Evolutionary conservation across 2,329 filamentous ascomycete species (phyloP), one percentile per base, ranked within the genome.

Genomic region (Colletotrichum agaves): DNA sequence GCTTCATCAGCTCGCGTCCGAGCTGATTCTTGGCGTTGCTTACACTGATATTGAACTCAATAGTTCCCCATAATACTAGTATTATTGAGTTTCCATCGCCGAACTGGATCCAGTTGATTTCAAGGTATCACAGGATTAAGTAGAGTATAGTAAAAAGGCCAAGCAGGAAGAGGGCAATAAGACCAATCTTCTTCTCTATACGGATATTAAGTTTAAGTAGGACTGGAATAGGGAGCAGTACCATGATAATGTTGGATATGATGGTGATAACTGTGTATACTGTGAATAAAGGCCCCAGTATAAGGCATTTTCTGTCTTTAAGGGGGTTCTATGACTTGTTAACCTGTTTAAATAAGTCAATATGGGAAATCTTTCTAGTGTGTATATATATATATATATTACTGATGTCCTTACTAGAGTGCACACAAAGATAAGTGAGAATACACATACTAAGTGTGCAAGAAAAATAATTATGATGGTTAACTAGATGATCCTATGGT

Each of bases 11-110:
- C 19, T n/a, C 6, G 6, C 4, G 19, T 17, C 15, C 5, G 17
- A 7, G 19, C 12, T 15, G 61, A 27, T 19, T 37, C 35, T 37
- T 5, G 35, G 35, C 41, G 13, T 11, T 27, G 72, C 83, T 73
- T 79, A 87, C 85, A 11, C 85, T 85, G 33, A 87, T 81, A 69
- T 87, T 87, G 74, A 87, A 85, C 72, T 88, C 85, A 62, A 88
- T 84, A 2, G 82, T 84, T 4, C 85, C 85, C 85, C 85, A 88
- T 0, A 87, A 75, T 1, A 88, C 79, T 11, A 88, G 77, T 81
- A 85, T 84, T 4, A 85, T 87, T 0, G 85, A 86, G 71, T 87
- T 85, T 8, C 85, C 84, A 41, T 86, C 83, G 2, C 82, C 83
- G 12, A 76, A 75, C 15, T 83, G 81, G 43, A 87, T 84, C 0